Evolutionary conservation across 1,284 basidiomycete species (phyloP).

Genomic region (Ustanciosporium gigantosporum): DNA sequence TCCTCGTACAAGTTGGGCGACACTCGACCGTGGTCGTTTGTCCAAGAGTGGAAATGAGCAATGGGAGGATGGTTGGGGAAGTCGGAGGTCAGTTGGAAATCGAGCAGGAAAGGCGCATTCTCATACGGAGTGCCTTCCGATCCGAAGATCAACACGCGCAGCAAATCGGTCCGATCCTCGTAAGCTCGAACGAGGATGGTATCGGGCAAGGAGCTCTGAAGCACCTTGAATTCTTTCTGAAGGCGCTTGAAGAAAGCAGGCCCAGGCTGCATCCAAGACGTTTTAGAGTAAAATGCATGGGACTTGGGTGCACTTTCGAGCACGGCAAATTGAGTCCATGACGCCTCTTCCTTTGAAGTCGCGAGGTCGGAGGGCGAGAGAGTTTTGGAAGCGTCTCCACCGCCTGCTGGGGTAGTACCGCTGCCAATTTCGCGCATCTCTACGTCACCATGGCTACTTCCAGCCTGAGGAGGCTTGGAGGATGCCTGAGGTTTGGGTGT

Average conservation of each 20-base stretch:
- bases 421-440: too few species aligned
- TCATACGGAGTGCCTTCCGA: constrained; percentile 84
- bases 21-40: constrained; percentile 82
- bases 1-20: constrained; percentile 86
- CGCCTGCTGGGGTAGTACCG: too few species aligned
- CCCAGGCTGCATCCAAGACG: constrained; percentile 56
- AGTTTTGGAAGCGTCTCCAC: neutral
- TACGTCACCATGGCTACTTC: neutral
- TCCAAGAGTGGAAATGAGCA: constrained; percentile 90
- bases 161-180: constrained; percentile 78
- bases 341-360: constrained; percentile 7
- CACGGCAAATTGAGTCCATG: constrained; percentile 38
- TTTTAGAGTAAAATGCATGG: constrained; percentile 30
- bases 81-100: constrained; percentile 76
- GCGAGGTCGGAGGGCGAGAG: constrained; percentile 15
- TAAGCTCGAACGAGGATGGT: constrained; percentile 65
- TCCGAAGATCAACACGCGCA: constrained; percentile 86
- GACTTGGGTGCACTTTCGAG: constrained; percentile 41
- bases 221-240: constrained; percentile 78
- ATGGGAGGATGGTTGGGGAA: constrained; percentile 84
- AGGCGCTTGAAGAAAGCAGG: constrained; percentile 76
- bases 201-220: constrained; percentile 70
- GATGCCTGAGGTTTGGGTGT: neutral
- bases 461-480: neutral
- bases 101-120: constrained; percentile 90